Evolutionary conservation across 257 asterid genomes (phyloP), one percentile per base, ranked within the genome.

Genomic region (Misopates orontium): DNA sequence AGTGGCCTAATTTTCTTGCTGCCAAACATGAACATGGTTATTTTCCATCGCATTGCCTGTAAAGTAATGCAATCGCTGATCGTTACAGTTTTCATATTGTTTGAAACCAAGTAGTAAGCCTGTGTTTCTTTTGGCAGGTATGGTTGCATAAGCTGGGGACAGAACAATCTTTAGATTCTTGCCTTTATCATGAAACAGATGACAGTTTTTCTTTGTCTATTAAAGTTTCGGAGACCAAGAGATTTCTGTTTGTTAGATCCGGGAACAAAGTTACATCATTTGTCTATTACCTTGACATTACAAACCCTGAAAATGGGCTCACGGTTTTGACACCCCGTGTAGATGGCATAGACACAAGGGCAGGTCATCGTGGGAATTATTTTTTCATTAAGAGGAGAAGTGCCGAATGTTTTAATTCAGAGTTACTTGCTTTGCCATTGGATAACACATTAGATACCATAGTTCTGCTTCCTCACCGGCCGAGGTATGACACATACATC

Each of bases 111-210:
- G 18, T 39, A 24, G 10, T n/a, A n/a, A 56, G 58, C 69, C 64
- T 31, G 60, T 15, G 36, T 36, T 36, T 5, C 11, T 36, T 36
- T 36, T 71, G 68, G 66, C 81, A 90, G 98, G 96, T 76, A 23
- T 93, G 98, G 98, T 69, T 93, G 58, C 98, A 93, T 76, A 79
- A 69, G 77, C 72, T 93, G 71, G 95, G 87, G 47, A 72, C 88
- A 8, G 93, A 87, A 64, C 96, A 86, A 79, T 81, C 88, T 50
- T 73, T 51, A 44, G 96, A 90, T 75, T 62, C 67, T 66, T 93
- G 98, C 77, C 91, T 93, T 62, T 90, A 83, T 84, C 95, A 90
- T 79, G 98, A 93, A 82, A 85, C 77, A 79, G 96, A 90, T 76
- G 94, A 84, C 54, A 86, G 68, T 81, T 87, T 93, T 83, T 87